A percentile compares a stretch with the other conserved stretches of the same genome.
Conservation (phyloP, 208 protist species). For the Trypanosoma mega region DNA sequence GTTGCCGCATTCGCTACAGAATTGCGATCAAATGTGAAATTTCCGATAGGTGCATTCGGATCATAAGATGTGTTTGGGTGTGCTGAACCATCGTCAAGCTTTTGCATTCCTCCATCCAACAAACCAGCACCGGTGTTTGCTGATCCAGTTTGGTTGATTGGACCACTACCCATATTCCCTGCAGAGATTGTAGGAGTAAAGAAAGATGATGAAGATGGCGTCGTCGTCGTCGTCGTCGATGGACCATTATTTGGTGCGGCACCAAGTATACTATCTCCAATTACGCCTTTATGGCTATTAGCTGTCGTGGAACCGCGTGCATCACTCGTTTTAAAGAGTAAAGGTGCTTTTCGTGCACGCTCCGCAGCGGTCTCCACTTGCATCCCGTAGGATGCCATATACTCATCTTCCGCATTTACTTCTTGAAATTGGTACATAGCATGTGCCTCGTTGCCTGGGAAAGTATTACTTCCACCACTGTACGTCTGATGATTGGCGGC, state of each 20-base stretch:
- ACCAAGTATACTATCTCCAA: not conserved
- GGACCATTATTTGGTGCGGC: too few species aligned
- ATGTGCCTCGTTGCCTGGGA: constrained; percentile 21
- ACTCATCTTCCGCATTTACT: constrained; percentile 42
- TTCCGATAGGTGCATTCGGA: constrained; percentile 17
- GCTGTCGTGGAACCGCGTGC: not conserved
- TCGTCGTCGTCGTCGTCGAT: not conserved
- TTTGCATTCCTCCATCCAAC: not conserved
- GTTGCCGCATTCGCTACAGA: not conserved
- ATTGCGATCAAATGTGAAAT: constrained; percentile 34
- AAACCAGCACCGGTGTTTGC: not conserved
- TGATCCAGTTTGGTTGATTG: not conserved
- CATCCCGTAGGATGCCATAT: constrained; percentile 47
- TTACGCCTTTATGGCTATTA: not conserved
- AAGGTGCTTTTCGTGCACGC: constrained; percentile 9
- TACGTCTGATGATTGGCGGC: not conserved
- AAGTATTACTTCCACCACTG: not conserved
- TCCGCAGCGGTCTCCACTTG: constrained; percentile 72
- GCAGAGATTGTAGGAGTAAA: constrained; percentile 9
- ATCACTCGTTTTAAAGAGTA: constrained; percentile 25
- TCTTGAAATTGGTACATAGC: constrained; percentile 31
- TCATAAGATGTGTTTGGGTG: not conserved
- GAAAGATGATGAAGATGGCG: constrained; percentile 17
- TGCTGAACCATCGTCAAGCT: not conserved
- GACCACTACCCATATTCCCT: not conserved